Base-by-base conservation (phyloP, 106 monocot species). In the Dendrobium huoshanense region DNA sequence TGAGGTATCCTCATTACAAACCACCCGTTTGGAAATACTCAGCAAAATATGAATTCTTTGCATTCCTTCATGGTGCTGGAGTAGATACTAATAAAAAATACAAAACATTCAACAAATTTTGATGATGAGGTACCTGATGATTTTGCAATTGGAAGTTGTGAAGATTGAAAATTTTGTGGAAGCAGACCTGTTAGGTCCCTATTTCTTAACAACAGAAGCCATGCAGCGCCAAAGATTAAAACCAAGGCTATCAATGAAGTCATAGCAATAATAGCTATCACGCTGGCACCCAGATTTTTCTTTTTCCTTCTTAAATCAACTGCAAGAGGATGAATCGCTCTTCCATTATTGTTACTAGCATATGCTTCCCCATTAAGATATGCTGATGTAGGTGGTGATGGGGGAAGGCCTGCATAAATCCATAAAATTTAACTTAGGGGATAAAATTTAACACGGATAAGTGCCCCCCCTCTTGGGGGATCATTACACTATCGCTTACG, bases 321-420 rank as follows among this genome's bases (percentile, higher is more conserved):
- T 2, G 88, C 95, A 78, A 95, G 61, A 45, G 95, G 95, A 72
- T 87, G 87, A 61, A 86, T 74, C 37, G 77, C 75, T 58, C 82
- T 80, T 47, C 86, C 56, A 75, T 88, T 83, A 45, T 88, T 88
- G 27, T 49, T 76, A 61, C 77, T 84, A 42, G 77, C 83, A 77
- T 56, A 82, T 74, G 75, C 45, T 54, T 75, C 81, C 81, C 55
- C 76, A 27, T 80, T 73, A 67, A 84, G 65, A 78, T 65, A 72
- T 11, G 91, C 82, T 81, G 82, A 78, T 44, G 79, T 47, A 3
- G 95, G 90, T 41, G 95, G 92, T 64, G 90, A 90, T 29, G 85
- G 83, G 72, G 92, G 90, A 73, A 94, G 87, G 24, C 92, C 94
- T 95, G 83, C 78, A 87, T 82, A 81, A 59, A 67, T 67, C n/a